A percentile compares a stretch with the other conserved stretches of the same genome.
These are phyloP conservation scores for Aspergillus sergii DNA, from an alignment of 2,329 filamentous ascomycete genomes.

Conservation along the genomic window DNA sequence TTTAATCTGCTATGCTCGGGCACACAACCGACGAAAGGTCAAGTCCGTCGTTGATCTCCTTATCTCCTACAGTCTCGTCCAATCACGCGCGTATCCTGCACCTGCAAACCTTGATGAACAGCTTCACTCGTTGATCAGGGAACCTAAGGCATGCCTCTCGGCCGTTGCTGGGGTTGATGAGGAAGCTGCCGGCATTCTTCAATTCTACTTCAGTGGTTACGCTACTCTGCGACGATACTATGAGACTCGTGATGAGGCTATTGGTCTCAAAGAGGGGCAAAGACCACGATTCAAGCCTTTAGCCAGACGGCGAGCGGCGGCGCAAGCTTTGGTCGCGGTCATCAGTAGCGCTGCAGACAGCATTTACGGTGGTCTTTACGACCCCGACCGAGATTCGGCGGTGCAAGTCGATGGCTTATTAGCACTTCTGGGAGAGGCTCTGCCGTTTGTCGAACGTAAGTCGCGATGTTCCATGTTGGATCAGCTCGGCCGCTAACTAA, in stretches of 20 bases:
- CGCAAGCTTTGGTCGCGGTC: slow-evolving; percentile 75
- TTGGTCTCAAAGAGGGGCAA: slow-evolving; percentile 40
- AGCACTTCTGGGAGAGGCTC: slow-evolving; percentile 78
- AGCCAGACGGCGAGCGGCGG: slow-evolving; percentile 69
- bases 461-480: slow-evolving; percentile 10
- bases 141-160: slow-evolving; percentile 71
- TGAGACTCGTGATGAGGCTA: slow-evolving; percentile 75
- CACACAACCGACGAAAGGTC: slow-evolving; percentile 76
- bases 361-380: slow-evolving; percentile 87
- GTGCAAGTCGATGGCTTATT: slow-evolving; percentile 87
- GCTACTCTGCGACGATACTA: slow-evolving; percentile 90
- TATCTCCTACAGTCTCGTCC: slow-evolving; percentile 82
- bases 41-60: slow-evolving; percentile 84
- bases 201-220: slow-evolving; percentile 86
- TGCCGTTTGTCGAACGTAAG: slow-evolving; percentile 70
- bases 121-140: slow-evolving; percentile 69
- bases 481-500: slow-evolving; percentile 17
- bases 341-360: slow-evolving; percentile 85
- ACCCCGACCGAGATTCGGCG: slow-evolving; percentile 76
- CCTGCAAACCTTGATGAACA: slow-evolving; percentile 71
- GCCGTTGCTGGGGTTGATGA: slow-evolving; percentile 73
- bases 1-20: slow-evolving; percentile 86
- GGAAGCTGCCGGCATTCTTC: slow-evolving; percentile 79
- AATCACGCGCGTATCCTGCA: slow-evolving; percentile 79
- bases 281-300: slow-evolving; percentile 55